Evolutionary conservation across 1,139 yeast genomes (phyloP).

Genomic region (Suhomyces coccinellae): DNA sequence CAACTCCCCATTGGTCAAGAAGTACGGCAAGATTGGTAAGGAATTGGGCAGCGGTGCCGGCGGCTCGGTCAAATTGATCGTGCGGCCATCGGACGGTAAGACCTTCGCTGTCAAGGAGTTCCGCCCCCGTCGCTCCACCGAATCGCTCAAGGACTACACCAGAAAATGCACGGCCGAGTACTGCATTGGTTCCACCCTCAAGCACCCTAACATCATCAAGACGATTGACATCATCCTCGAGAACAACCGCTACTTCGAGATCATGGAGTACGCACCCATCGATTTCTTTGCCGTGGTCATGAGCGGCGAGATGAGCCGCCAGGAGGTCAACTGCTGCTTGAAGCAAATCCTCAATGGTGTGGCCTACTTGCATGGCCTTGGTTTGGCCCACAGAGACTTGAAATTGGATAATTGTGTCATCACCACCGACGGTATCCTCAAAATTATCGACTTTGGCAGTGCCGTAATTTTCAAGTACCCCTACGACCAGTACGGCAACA

Average conservation of each 20-base stretch:
- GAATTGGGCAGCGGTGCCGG: constrained; percentile 98
- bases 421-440: constrained; percentile 79
- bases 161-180: constrained; percentile 96
- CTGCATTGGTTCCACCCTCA: constrained; percentile 93
- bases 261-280: constrained; percentile 96
- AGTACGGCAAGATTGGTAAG: constrained; percentile 88
- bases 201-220: constrained; percentile 91
- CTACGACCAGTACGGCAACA: constrained; percentile 57
- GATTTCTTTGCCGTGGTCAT: constrained; percentile 97
- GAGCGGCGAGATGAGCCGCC: constrained; percentile 89
- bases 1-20: constrained; percentile 70
- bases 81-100: constrained; percentile 75
- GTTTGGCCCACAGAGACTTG: constrained; percentile 93
- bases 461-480: constrained; percentile 95
- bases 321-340: constrained; percentile 86
- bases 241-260: constrained; percentile 82
- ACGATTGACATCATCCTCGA: constrained; percentile 91
- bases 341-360: constrained; percentile 87
- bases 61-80: constrained; percentile 87
- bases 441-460: constrained; percentile 93
- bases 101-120: constrained; percentile 97
- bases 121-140: constrained; percentile 80
- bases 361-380: constrained; percentile 78
- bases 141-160: constrained; percentile 84
- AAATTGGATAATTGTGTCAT: constrained; percentile 94